phyloP scores from a whole-genome alignment of 176 grass and related monocot species.

The Hordeum vulgare region MorexV3_pseudomolecules_assembly NC_058524.1:34312844-34313343 shows the following conservation, averaged over 20 bases:
- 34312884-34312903: too few species aligned
- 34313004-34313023: neutral
- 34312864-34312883: too few species aligned
- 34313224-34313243: slow-evolving; percentile 68
- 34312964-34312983: neutral
- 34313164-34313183: neutral
- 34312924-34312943: neutral
- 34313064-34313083: neutral
- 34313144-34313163: neutral
- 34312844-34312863: too few species aligned
- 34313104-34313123: neutral
- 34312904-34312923: neutral
- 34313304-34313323: neutral
- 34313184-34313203: slow-evolving; percentile 57
- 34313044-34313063: neutral
- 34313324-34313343: neutral
- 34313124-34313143: neutral
- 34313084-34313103: neutral
- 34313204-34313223: slow-evolving; percentile 94
- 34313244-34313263: slow-evolving; percentile 57
- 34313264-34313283: slow-evolving; percentile 27
- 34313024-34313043: neutral
- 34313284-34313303: slow-evolving; percentile 17
- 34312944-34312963: neutral
- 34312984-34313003: neutral